These are phyloP conservation scores for Rhizopogon vulgaris DNA, from an alignment of 768 basidiomycete genomes.

Conservation along the genomic window DNA sequence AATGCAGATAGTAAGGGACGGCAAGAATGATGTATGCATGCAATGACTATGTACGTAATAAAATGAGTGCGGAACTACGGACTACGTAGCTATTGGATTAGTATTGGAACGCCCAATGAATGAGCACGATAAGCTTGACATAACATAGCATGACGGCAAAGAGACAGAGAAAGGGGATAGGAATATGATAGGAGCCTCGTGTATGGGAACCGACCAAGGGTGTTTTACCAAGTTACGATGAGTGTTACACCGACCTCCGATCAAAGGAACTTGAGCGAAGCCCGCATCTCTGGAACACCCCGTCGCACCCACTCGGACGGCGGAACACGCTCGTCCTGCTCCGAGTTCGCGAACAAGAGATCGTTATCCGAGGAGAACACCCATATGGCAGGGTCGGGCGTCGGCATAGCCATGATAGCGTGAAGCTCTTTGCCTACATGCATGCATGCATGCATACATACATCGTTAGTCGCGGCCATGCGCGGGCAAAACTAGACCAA, in stretches of 20 bases:
- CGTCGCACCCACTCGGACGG: slow-evolving; percentile 55
- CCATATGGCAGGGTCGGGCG: slow-evolving; percentile 57
- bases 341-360: slow-evolving; percentile 36
- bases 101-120: neutral
- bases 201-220: neutral
- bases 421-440: slow-evolving; percentile 49
- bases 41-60: no score
- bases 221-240: no score
- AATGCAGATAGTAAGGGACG: no score
- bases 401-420: slow-evolving; percentile 53
- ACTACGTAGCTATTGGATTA: no score
- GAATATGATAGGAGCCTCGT: neutral
- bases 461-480: neutral
- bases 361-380: slow-evolving; percentile 57
- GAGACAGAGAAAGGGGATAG: neutral
- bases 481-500: neutral
- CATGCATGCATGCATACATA: no score
- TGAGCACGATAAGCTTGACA: neutral
- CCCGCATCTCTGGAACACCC: slow-evolving; percentile 41
- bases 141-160: neutral
- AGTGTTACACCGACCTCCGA: neutral
- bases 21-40: no score
- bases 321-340: slow-evolving; percentile 27
- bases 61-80: no score
- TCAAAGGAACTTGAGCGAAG: slow-evolving; percentile 8